A percentile compares a stretch with the other conserved stretches of the same genome.
phyloP scores from a whole-genome alignment of 768 basidiomycete species.

The Polyporus arcularius region DNA sequence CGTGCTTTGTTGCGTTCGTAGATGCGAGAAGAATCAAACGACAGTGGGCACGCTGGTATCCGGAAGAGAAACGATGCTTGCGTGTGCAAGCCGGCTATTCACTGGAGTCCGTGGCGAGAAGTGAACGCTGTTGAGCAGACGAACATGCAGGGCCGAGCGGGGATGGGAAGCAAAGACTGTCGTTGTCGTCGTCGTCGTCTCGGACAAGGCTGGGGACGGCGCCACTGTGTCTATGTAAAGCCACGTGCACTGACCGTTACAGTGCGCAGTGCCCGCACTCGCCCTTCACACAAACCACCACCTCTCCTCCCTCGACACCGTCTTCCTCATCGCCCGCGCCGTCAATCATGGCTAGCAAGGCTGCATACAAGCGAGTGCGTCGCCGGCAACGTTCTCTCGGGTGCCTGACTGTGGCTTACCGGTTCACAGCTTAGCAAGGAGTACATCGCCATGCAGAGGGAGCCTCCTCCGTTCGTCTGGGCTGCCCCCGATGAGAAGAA shows the following conservation, averaged over 20 bases:
- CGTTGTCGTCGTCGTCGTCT: too few relatives aligned
- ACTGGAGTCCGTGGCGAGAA: background rate
- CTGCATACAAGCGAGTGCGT: conserved; percentile 78
- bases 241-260: conserved; percentile 9
- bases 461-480: conserved; percentile 95
- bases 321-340: background rate
- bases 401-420: conserved; percentile 4
- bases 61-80: too few relatives aligned
- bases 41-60: too few relatives aligned
- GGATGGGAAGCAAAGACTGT: background rate
- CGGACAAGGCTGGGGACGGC: background rate
- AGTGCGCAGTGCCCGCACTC: conserved; percentile 1
- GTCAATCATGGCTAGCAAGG: conserved; percentile 74
- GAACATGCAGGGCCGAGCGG: background rate
- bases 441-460: conserved; percentile 87
- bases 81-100: background rate
- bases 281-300: conserved; percentile 20
- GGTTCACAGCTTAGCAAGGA: conserved; percentile 74
- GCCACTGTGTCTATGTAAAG: background rate
- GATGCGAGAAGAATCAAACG: too few relatives aligned
- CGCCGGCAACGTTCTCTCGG: background rate
- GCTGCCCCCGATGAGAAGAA: conserved; percentile 97
- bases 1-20: too few relatives aligned
- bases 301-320: conserved; percentile 10
- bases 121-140: background rate